phyloP scores from a whole-genome alignment of 2,329 filamentous ascomycete genomes.

The Ilyonectria mors-panacis region DNA sequence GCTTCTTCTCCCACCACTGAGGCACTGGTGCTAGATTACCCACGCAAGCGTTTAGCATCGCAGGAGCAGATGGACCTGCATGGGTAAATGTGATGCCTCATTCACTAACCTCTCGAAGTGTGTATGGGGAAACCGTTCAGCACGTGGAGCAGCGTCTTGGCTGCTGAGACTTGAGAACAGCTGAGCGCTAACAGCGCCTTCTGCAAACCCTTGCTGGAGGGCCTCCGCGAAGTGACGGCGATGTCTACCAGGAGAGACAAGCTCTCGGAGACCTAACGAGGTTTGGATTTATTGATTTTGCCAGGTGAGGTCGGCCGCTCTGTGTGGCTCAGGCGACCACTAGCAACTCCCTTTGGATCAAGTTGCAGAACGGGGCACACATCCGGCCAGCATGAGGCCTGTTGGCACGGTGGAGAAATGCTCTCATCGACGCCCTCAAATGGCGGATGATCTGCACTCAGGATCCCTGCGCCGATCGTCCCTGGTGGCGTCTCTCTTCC shows the following conservation, averaged over 20 bases:
- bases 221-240: conserved; percentile 38
- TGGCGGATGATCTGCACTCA: conserved; percentile 45
- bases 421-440: conserved; percentile 39
- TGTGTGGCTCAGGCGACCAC: conserved; percentile 14
- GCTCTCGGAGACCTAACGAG: conserved; percentile 2
- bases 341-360: conserved; percentile 17
- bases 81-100: conserved; percentile 25
- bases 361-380: conserved; percentile 18
- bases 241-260: conserved; percentile 10
- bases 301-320: conserved; percentile 30
- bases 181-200: conserved; percentile 34
- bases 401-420: conserved; percentile 34
- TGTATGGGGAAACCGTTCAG: conserved; percentile 41
- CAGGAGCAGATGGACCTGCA: conserved; percentile 13
- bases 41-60: not conserved
- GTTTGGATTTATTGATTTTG: conserved; percentile 12
- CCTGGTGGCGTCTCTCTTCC: conserved; percentile 43
- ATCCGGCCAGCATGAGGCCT: conserved; percentile 34
- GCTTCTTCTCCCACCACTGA: conserved; percentile 7
- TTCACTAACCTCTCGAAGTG: conserved; percentile 13
- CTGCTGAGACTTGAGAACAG: conserved; percentile 25
- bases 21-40: not conserved
- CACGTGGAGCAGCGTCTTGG: conserved; percentile 45
- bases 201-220: conserved; percentile 22
- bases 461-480: conserved; percentile 48